Evolutionary conservation across 345 rosid genomes (phyloP).

Genomic region (Rhodamnia rubescens): DNA sequence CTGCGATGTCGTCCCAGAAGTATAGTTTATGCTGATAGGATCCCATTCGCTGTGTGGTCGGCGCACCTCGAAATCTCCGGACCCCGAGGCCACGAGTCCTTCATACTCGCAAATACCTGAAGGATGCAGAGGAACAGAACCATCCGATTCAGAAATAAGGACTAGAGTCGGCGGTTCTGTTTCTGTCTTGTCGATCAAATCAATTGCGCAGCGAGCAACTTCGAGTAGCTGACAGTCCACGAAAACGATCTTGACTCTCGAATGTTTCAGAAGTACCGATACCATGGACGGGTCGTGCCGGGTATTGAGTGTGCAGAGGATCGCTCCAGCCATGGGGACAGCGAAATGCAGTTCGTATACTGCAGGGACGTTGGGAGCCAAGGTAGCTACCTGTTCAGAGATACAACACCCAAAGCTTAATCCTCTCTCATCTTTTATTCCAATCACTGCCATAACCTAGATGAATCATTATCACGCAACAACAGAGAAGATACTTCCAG

Average conservation of each 20-base stretch:
- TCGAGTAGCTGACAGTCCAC: slow-evolving; percentile 48
- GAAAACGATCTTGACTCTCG: slow-evolving; percentile 45
- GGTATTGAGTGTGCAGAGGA: slow-evolving; percentile 62
- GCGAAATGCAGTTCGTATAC: slow-evolving; percentile 80
- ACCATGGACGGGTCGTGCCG: slow-evolving; percentile 48
- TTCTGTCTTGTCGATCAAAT: slow-evolving; percentile 22
- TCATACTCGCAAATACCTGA: slow-evolving; percentile 22
- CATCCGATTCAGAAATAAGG: slow-evolving; percentile 31
- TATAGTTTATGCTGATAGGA: slow-evolving; percentile 69
- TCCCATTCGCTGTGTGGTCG: slow-evolving; percentile 63
- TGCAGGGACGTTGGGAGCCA: slow-evolving; percentile 69
- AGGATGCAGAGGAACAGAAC: not conserved
- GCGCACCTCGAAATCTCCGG: slow-evolving; percentile 20
- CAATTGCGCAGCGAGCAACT: slow-evolving; percentile 42
- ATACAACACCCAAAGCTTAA: not conserved
- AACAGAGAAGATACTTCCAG: not conserved
- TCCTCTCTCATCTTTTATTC: not conserved
- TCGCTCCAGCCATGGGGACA: slow-evolving; percentile 71
- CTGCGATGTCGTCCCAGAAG: slow-evolving; percentile 78
- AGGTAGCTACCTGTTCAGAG: slow-evolving; percentile 39
- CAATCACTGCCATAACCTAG: not conserved
- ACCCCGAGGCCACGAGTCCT: slow-evolving; percentile 33
- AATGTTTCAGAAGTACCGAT: slow-evolving; percentile 41
- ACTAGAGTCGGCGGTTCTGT: slow-evolving; percentile 27
- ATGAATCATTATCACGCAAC: not conserved